Base-by-base conservation (phyloP, 73 alveolate species). In the Symbiodinium pilosum region DNA sequence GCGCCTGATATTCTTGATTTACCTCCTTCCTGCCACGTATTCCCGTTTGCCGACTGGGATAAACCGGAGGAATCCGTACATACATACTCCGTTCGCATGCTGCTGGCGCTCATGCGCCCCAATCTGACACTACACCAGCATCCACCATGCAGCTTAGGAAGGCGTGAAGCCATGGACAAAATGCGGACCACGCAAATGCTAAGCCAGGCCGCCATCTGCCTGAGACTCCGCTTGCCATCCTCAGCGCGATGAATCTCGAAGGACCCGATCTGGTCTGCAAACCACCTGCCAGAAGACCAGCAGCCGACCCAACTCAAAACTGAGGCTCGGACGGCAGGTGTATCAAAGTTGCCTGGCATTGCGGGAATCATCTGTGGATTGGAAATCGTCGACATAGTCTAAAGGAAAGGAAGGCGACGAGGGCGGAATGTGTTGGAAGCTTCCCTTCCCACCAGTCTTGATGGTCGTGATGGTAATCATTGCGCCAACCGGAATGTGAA, bases 181-280 rank as follows among this genome's bases (percentile, higher is more conserved):
- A n/a, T n/a, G n/a, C n/a, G n/a, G n/a, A n/a, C n/a, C n/a, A n/a
- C n/a, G n/a, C 42, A 69, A 1, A 20, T 69, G 41, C 14, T 12
- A n/a, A 71, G 87, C 87, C 2, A 39, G 40, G 97, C 42, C 77
- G 42, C 97, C 97, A 91, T 91, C 97, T 91, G 97, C 88, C 44
- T 39, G 47, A 91, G 54, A 77, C 97, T 91, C 56, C 43, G 85
- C 85, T 32, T 68, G 77, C 97, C 97, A 91, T 91, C 97, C 21
- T 39, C 39, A 1, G 77, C 47, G 2, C 51, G 87, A 42, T 91
- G 97, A 34, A 91, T 69, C 54, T 91, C 97, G 51, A 91, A 91
- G 40, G 97, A 83, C 0, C 97, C 97, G 84, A 91, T 91, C 77
- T 91, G 97, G 47, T 91, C 97, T 6, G 97, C 87, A n/a, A 91